A percentile compares a stretch with the other conserved stretches of the same genome.
phyloP scores from a whole-genome alignment of 257 asterid genomes.

The Primulina tabacum region DNA sequence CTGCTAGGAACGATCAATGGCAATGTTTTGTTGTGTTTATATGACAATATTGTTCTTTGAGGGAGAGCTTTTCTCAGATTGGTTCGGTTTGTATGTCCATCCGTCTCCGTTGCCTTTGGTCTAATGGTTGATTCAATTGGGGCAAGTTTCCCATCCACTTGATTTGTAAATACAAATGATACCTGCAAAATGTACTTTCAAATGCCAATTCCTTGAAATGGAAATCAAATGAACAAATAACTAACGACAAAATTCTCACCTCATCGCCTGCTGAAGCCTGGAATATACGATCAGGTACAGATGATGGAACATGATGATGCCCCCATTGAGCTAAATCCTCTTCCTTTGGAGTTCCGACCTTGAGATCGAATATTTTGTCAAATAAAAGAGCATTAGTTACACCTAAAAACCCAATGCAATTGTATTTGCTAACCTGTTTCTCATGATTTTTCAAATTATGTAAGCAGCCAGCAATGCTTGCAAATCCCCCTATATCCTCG shows the following conservation, averaged over 20 bases:
- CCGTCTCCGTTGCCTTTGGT: conserved; percentile 32
- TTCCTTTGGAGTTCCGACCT: conserved; percentile 95
- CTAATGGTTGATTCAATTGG: conserved; percentile 66
- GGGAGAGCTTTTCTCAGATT: conserved; percentile 33
- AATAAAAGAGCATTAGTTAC: conserved; percentile 21
- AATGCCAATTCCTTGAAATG: not conserved
- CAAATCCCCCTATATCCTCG: conserved; percentile 94
- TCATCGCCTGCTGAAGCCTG: conserved; percentile 95
- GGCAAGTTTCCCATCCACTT: conserved; percentile 85
- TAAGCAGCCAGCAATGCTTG: conserved; percentile 69
- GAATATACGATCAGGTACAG: conserved; percentile 82
- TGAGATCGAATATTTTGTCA: conserved; percentile 18
- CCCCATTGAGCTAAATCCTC: conserved; percentile 95
- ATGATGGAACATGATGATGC: conserved; percentile 73
- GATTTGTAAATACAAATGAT: conserved; percentile 89
- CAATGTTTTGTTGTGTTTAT: not conserved
- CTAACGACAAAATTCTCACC: conserved; percentile 40
- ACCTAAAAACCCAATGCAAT: conserved; percentile 18
- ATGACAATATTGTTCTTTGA: conserved; percentile 30
- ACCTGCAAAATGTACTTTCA: conserved; percentile 46
- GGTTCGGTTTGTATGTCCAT: conserved; percentile 32
- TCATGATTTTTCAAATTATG: conserved; percentile 63
- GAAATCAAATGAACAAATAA: conserved; percentile 12
- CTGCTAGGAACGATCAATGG: not conserved
- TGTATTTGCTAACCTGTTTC: conserved; percentile 57